Evolutionary conservation across 2,329 filamentous ascomycete species (phyloP).

Genomic region (Hymenoscyphus fructigenus): DNA sequence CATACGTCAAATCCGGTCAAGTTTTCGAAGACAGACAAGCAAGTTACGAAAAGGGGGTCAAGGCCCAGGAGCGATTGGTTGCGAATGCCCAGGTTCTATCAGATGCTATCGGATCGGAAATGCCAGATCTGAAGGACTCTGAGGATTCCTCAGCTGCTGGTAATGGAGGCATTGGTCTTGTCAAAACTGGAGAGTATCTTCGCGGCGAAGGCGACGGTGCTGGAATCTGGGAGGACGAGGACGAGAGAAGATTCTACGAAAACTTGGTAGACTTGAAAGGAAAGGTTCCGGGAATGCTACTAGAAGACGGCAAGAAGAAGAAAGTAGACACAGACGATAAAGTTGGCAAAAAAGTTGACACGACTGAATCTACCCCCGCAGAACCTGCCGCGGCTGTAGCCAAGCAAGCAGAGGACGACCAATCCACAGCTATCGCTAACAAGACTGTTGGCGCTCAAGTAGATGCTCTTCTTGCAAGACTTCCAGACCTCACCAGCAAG

Average conservation of each 20-base stretch:
- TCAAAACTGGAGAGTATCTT: constrained; percentile 92
- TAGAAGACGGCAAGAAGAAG: constrained; percentile 95
- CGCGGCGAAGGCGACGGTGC: constrained; percentile 85
- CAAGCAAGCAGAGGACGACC: constrained; percentile 68
- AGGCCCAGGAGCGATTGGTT: constrained; percentile 86
- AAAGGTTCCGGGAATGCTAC: constrained; percentile 87
- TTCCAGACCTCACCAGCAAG: constrained; percentile 91
- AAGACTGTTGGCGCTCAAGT: constrained; percentile 98
- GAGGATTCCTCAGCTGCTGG: constrained; percentile 65
- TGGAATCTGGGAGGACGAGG: constrained; percentile 98
- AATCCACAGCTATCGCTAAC: constrained; percentile 92
- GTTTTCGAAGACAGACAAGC: constrained; percentile 97
- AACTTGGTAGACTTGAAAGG: constrained; percentile 93
- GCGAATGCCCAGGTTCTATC: constrained; percentile 89
- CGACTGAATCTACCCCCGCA: constrained; percentile 44
- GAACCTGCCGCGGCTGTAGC: constrained; percentile 43
- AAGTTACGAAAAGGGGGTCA: constrained; percentile 92
- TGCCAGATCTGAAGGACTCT: constrained; percentile 88
- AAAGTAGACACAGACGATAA: constrained; percentile 80
- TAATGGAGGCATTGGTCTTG: constrained; percentile 82
- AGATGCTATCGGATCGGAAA: constrained; percentile 83
- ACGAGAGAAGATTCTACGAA: constrained; percentile 97
- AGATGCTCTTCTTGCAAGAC: constrained; percentile 78
- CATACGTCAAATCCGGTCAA: constrained; percentile 96
- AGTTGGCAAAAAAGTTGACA: constrained; percentile 71